Percentiles rank a stretch among this genome's conserved stretches.
phyloP scores from a whole-genome alignment of 2,329 filamentous ascomycete genomes.

The Penicillium sp. region DNA sequence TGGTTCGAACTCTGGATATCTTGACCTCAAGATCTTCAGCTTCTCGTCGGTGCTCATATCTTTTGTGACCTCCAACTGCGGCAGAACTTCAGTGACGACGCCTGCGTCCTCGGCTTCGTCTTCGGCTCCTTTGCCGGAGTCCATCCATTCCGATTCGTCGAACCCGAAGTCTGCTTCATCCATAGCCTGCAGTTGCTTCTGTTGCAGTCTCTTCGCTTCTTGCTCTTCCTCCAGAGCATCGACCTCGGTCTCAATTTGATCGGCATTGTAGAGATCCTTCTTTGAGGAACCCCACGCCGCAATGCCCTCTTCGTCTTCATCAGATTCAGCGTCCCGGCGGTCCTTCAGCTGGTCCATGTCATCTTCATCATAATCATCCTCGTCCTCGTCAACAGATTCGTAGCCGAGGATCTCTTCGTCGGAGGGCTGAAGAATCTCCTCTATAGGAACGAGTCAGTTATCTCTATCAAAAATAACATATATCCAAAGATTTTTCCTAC shows the following conservation, averaged over 20 bases:
- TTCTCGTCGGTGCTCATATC: conserved; percentile 74
- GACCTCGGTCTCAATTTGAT: conserved; percentile 67
- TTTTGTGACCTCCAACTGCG: conserved; percentile 75
- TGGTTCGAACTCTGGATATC: conserved; percentile 90
- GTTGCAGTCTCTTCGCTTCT: conserved; percentile 82
- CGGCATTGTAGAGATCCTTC: conserved; percentile 90
- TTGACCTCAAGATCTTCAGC: conserved; percentile 68
- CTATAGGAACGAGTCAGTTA: conserved; percentile 37
- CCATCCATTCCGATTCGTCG: conserved; percentile 82
- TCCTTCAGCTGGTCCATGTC: conserved; percentile 25
- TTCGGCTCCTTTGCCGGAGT: conserved; percentile 47
- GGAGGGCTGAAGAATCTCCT: conserved; percentile 56
- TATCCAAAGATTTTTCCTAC: conserved; percentile 33
- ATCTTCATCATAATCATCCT: conserved; percentile 36
- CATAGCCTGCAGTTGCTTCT: conserved; percentile 88
- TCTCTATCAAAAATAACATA: not conserved
- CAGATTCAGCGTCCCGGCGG: conserved; percentile 26
- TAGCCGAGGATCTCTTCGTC: conserved; percentile 63
- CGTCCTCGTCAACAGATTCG: conserved; percentile 48
- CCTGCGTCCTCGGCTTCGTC: conserved; percentile 50
- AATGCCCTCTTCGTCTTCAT: conserved; percentile 54
- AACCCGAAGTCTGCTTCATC: conserved; percentile 89
- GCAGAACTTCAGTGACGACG: conserved; percentile 80
- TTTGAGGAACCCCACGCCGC: conserved; percentile 84
- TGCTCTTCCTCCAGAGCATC: conserved; percentile 86